These are phyloP conservation scores for Solanum appendiculatum DNA, from an alignment of 257 asterid species.

Conservation along the genomic window DNA sequence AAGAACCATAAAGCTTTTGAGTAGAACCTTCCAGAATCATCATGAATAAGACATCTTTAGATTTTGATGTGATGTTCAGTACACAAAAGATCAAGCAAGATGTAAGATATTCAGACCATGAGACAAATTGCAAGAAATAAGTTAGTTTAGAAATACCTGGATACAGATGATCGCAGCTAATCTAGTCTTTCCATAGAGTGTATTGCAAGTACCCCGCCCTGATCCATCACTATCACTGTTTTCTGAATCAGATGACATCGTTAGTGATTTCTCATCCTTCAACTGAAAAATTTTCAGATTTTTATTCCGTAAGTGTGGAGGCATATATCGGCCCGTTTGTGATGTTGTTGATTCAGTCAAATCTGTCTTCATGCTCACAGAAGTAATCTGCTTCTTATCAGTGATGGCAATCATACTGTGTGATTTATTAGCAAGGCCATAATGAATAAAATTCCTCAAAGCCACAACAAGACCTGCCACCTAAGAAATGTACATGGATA, in stretches of 20 bases:
- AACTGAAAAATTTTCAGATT: constrained; percentile 18
- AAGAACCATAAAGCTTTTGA: neutral
- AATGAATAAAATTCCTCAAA: constrained; percentile 59
- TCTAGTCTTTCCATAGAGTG: constrained; percentile 52
- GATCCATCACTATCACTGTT: constrained; percentile 83
- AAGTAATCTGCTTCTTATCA: constrained; percentile 23
- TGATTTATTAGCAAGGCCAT: constrained; percentile 58
- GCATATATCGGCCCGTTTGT: constrained; percentile 48
- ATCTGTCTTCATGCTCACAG: constrained; percentile 22
- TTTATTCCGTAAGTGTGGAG: constrained; percentile 84
- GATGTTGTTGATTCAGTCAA: constrained; percentile 34
- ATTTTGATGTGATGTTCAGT: neutral
- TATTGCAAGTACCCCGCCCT: constrained; percentile 27
- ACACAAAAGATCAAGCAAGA: neutral
- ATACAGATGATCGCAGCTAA: constrained; percentile 75
- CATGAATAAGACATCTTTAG: neutral
- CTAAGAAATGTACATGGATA: constrained; percentile 19
- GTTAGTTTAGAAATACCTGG: constrained; percentile 51
- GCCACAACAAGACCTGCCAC: constrained; percentile 78
- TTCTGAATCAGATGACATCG: constrained; percentile 80
- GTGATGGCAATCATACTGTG: constrained; percentile 22
- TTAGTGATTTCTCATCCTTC: constrained; percentile 26
- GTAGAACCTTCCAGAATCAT: neutral
- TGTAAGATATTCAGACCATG: neutral
- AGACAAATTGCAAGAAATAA: constrained; percentile 1